Evolutionary conservation across 116 monocot species (phyloP).

Genomic region (Trichopus zeylanicus): DNA sequence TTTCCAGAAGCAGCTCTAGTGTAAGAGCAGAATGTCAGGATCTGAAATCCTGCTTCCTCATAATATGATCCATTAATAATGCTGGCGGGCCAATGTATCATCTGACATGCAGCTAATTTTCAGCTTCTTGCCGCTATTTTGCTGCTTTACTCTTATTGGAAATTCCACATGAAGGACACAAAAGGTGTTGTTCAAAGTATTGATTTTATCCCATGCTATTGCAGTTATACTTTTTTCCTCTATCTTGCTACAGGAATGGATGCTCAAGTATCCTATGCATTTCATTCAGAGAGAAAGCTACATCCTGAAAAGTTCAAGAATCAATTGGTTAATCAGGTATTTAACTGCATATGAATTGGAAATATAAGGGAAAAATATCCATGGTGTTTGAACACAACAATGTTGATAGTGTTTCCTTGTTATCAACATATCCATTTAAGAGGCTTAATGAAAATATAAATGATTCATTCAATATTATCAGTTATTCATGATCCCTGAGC

Average conservation of each 20-base stretch:
- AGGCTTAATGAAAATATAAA: too few species aligned
- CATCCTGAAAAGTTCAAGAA: conserved; percentile 99
- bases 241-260: conserved; percentile 73
- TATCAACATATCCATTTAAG: too few species aligned
- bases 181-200: not conserved
- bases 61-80: too few species aligned
- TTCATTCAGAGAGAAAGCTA: conserved; percentile 88
- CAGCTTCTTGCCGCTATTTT: too few species aligned
- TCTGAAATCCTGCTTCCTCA: too few species aligned
- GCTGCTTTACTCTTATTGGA: too few species aligned
- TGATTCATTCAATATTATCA: too few species aligned
- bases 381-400: not conserved
- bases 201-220: not conserved
- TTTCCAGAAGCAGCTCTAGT: too few species aligned
- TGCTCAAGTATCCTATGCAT: conserved; percentile 98
- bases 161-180: not conserved
- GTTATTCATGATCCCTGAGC: not conserved
- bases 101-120: too few species aligned
- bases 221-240: not conserved
- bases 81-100: too few species aligned
- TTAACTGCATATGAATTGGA: not conserved
- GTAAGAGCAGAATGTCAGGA: too few species aligned
- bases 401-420: not conserved
- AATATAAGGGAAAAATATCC: not conserved
- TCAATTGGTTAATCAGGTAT: conserved; percentile 79